Evolutionary conservation across 2,329 filamentous ascomycete species (phyloP).

Genomic region (Nannizzia gypsea): DNA sequence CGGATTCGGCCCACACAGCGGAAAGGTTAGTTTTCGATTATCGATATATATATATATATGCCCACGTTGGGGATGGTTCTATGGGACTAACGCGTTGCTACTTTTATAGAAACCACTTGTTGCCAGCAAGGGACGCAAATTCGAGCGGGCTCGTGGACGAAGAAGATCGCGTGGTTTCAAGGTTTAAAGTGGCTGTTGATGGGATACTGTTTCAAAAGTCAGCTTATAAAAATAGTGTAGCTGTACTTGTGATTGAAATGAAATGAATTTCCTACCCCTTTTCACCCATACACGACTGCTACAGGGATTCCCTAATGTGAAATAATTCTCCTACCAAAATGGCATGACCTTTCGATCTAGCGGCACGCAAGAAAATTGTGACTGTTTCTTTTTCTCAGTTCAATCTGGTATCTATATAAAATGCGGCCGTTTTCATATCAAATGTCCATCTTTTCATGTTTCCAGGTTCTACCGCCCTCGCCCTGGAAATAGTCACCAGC

Average conservation of each 20-base stretch:
- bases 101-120: constrained; percentile 85
- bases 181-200: constrained; percentile 55
- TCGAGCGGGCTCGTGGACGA: constrained; percentile 97
- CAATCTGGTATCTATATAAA: not conserved
- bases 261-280: constrained; percentile 10
- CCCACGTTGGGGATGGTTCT: not conserved
- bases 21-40: constrained; percentile 60
- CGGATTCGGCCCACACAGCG: constrained; percentile 90
- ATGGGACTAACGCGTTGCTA: constrained; percentile 3
- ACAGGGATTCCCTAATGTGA: constrained; percentile 1
- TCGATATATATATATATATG: not conserved
- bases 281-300: not conserved
- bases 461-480: constrained; percentile 43
- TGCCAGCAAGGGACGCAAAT: constrained; percentile 98
- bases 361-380: not conserved
- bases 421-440: not conserved
- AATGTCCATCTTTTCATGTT: constrained; percentile 41
- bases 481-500: constrained; percentile 56
- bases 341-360: not conserved
- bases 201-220: constrained; percentile 14
- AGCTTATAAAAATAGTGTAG: constrained; percentile 9
- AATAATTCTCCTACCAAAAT: not conserved
- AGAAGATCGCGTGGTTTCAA: constrained; percentile 99
- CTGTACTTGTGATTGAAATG: constrained; percentile 10
- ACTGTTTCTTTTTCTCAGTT: not conserved